Evolutionary conservation across 768 basidiomycete species (phyloP).

Genomic region (Lentinula sp.): DNA sequence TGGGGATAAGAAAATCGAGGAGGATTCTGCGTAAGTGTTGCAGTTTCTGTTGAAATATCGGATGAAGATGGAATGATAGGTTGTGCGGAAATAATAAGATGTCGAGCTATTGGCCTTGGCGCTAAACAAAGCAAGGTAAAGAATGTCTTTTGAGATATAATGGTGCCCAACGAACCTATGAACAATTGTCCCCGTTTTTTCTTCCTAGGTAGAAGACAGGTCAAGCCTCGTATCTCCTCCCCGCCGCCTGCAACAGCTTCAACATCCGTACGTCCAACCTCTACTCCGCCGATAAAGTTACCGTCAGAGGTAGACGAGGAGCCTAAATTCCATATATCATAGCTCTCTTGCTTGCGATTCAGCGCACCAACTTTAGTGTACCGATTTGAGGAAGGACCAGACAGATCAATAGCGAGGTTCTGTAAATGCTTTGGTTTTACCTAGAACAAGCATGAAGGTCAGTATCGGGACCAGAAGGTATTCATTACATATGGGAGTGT

Average conservation of each 20-base stretch:
- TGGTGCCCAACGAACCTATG: slow-evolving; percentile 32
- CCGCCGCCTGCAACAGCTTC: slow-evolving; percentile 33
- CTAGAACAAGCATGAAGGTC: slow-evolving; percentile 25
- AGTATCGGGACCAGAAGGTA: neutral
- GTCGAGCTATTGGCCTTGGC: slow-evolving; percentile 51
- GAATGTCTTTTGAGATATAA: neutral
- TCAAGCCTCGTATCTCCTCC: slow-evolving; percentile 56
- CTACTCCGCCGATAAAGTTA: slow-evolving; percentile 1
- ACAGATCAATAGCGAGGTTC: slow-evolving; percentile 38
- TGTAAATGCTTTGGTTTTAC: slow-evolving; percentile 62
- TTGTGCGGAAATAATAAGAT: slow-evolving; percentile 52
- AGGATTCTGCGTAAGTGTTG: slow-evolving; percentile 34
- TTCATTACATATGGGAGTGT: neutral
- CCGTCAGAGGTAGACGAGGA: slow-evolving; percentile 4
- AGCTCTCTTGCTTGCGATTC: slow-evolving; percentile 45
- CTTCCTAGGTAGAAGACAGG: slow-evolving; percentile 61
- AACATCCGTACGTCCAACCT: slow-evolving; percentile 7
- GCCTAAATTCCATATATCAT: slow-evolving; percentile 63
- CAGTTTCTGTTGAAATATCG: slow-evolving; percentile 13
- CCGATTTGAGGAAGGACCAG: slow-evolving; percentile 24
- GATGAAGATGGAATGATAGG: slow-evolving; percentile 20
- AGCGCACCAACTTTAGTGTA: slow-evolving; percentile 43
- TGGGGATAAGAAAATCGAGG: slow-evolving; percentile 52
- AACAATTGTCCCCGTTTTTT: slow-evolving; percentile 55
- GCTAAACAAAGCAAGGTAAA: slow-evolving; percentile 26